These are phyloP conservation scores for Coniella lustricola DNA, from an alignment of 2,329 filamentous ascomycete species.

Conservation along the genomic window DNA sequence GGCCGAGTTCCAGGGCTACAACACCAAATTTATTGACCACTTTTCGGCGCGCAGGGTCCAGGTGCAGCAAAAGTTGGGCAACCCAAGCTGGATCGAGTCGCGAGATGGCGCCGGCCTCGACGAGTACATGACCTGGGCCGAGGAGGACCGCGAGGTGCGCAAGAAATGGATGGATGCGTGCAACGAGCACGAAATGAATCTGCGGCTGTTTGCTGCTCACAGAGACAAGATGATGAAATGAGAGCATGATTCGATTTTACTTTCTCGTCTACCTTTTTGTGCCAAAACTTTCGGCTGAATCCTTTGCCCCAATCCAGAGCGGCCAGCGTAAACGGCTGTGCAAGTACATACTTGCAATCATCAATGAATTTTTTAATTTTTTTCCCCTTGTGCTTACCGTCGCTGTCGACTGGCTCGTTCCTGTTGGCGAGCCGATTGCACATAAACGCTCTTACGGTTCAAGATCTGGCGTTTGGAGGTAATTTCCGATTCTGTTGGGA, in stretches of 20 bases:
- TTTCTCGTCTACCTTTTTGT: neutral
- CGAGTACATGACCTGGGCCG: constrained; percentile 53
- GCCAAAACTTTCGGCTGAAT: neutral
- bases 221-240: constrained; percentile 37
- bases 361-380: too few species aligned
- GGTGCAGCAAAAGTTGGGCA: constrained; percentile 30
- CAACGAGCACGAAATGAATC: constrained; percentile 50
- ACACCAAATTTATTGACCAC: constrained; percentile 47
- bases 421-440: too few species aligned
- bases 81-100: constrained; percentile 38
- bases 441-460: too few species aligned
- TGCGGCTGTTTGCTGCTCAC: constrained; percentile 50
- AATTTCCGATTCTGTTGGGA: too few species aligned
- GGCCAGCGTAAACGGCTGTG: too few species aligned
- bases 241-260: neutral
- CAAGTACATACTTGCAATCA: too few species aligned
- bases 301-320: too few species aligned
- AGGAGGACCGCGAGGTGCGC: constrained; percentile 58
- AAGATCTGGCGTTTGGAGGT: too few species aligned
- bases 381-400: too few species aligned
- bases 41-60: constrained; percentile 44
- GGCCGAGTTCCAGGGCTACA: constrained; percentile 43
- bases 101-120: constrained; percentile 39
- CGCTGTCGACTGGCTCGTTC: too few species aligned
- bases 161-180: constrained; percentile 54